Evolutionary conservation across 108 stramenopile genomes (phyloP).

Genomic region (Nitzschia sp.): DNA sequence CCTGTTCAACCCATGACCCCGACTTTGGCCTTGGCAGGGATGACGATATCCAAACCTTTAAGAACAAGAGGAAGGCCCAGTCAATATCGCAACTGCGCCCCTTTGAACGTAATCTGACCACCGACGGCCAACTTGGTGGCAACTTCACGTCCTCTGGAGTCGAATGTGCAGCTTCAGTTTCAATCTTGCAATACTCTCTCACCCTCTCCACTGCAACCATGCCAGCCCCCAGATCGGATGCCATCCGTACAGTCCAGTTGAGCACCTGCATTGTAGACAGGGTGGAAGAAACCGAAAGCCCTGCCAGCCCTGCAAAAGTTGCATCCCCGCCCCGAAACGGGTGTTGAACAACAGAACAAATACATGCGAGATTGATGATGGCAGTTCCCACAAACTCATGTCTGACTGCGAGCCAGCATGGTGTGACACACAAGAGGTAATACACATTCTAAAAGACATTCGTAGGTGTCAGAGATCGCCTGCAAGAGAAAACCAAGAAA

Average conservation of each 20-base stretch:
- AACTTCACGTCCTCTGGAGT: constrained; percentile 42
- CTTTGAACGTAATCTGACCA: constrained; percentile 76
- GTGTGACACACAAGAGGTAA: constrained; percentile 77
- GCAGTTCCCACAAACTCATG: constrained; percentile 85
- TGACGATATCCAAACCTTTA: constrained; percentile 73
- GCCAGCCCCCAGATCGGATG: constrained; percentile 88
- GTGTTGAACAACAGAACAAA: constrained; percentile 70
- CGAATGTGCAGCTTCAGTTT: constrained; percentile 56
- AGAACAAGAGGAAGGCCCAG: constrained; percentile 82
- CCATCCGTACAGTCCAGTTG: constrained; percentile 94
- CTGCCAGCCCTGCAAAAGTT: constrained; percentile 88
- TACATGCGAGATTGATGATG: constrained; percentile 60
- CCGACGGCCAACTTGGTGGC: constrained; percentile 64
- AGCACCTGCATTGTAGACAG: constrained; percentile 85
- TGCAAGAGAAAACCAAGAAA: no score
- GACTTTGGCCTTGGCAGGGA: constrained; percentile 75
- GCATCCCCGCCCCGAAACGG: constrained; percentile 24
- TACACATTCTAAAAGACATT: constrained; percentile 51
- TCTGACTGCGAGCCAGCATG: constrained; percentile 96
- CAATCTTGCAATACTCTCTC: constrained; percentile 66
- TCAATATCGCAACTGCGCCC: constrained; percentile 77
- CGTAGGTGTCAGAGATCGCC: no score
- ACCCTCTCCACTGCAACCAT: constrained; percentile 91
- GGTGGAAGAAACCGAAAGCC: constrained; percentile 89
- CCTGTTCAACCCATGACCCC: constrained; percentile 88